phyloP scores from a whole-genome alignment of 129 eudicot genomes.

The Flaveria robusta region DNA sequence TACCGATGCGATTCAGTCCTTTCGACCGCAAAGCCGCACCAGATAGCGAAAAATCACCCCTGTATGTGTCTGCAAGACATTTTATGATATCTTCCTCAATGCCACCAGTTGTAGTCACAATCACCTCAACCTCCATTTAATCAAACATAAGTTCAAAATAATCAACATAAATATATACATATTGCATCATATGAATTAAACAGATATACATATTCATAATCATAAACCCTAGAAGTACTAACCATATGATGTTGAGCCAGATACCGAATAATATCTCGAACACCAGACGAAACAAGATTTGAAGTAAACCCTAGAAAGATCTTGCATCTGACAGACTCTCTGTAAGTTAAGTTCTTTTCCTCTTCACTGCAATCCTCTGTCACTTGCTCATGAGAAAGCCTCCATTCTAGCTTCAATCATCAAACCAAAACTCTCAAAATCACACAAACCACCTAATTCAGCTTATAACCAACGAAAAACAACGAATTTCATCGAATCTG shows the following conservation, averaged over 20 bases:
- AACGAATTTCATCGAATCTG: background rate
- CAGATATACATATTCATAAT: background rate
- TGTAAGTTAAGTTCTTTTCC: slow-evolving; percentile 52
- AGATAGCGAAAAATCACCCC: slow-evolving; percentile 81
- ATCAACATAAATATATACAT: background rate
- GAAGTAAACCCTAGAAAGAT: slow-evolving; percentile 93
- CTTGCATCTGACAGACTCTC: slow-evolving; percentile 88
- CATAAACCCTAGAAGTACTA: slow-evolving; percentile 24
- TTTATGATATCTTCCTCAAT: slow-evolving; percentile 94
- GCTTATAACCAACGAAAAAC: too few relatives aligned
- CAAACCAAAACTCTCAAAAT: slow-evolving; percentile 24
- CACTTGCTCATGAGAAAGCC: slow-evolving; percentile 72
- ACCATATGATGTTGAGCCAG: slow-evolving; percentile 92
- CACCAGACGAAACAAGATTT: slow-evolving; percentile 85
- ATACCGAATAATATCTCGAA: slow-evolving; percentile 86
- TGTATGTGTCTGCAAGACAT: slow-evolving; percentile 92
- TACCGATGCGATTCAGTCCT: slow-evolving; percentile 94
- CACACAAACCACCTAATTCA: background rate
- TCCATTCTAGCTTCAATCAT: slow-evolving; percentile 78
- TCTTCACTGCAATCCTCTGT: slow-evolving; percentile 77
- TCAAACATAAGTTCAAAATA: background rate
- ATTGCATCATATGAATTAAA: too few relatives aligned
- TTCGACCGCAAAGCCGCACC: slow-evolving; percentile 84
- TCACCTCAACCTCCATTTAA: slow-evolving; percentile 70
- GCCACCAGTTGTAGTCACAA: slow-evolving; percentile 96